Evolutionary conservation across 805 yeast genomes (phyloP), one percentile per base, ranked within the genome.

Genomic region (Nadsonia fulvescens): DNA sequence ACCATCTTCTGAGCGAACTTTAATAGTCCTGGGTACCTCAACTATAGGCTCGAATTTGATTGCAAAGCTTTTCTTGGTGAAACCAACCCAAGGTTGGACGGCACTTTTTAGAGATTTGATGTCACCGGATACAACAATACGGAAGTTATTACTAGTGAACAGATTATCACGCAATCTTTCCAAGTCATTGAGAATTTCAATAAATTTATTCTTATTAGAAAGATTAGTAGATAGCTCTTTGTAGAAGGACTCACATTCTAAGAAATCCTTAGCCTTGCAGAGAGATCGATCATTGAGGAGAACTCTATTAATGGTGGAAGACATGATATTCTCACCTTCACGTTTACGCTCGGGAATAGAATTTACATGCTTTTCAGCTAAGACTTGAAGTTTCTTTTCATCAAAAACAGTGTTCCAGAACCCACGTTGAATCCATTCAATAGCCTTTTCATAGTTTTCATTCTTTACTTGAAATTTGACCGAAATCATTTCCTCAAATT

Each of bases 41-140:
- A 32, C 49, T 42, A 51, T 18, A 8, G 16, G 12, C 3, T 21
- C 32, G 5, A 14, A 8, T 23, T 17, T 9, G 15, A 20, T 18
- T 12, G 14, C 31, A 10, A 13, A 12, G 9, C 15, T 18, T 40
- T 47, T 24, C 1, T 20, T 9, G 7, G 20, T 5, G n/a, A 12
- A 19, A 3, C 14, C 23, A 6, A n/a, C n/a, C n/a, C n/a, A n/a
- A n/a, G n/a, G n/a, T n/a, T n/a, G n/a, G n/a, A n/a, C n/a, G 24
- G 18, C 15, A 8, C 14, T 12, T 18, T 18, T 8, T 8, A 23
- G n/a, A 31, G 24, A 12, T 2, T 49, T 39, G 15, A 72, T 53
- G 39, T 77, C 82, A 28, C 93, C 94, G 31, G 66, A 54, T 9
- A 86, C 63, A 15, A 79, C 51, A 0, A 78, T 53, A 36, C 82